These are phyloP conservation scores for Sugiyamaella novakii DNA, from an alignment of 1,139 yeast species.

Conservation along the genomic window DNA sequence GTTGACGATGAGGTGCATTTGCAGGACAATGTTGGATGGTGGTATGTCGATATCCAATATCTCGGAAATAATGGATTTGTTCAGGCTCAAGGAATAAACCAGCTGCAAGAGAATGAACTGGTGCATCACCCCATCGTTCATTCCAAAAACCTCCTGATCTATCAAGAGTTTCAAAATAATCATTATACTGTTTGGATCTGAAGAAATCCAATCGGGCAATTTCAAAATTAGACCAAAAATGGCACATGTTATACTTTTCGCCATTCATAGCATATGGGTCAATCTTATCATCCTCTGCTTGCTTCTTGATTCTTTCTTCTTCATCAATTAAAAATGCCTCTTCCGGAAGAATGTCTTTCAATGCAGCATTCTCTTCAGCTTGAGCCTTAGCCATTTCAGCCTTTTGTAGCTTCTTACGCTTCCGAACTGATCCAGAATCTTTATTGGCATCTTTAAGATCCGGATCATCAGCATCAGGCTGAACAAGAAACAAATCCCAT, in stretches of 20 bases:
- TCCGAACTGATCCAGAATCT: conserved; percentile 32
- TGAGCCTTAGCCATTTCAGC: conserved; percentile 36
- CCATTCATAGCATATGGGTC: conserved; percentile 51
- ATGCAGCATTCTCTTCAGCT: conserved; percentile 23
- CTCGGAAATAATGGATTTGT: conserved; percentile 85
- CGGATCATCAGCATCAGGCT: conserved; percentile 30
- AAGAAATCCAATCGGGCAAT: conserved; percentile 80
- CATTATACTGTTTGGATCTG: conserved; percentile 60
- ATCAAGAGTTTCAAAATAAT: conserved; percentile 69
- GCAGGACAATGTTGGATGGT: conserved; percentile 81
- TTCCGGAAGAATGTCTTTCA: conserved; percentile 28
- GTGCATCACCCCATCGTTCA: conserved; percentile 97
- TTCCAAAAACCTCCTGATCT: conserved; percentile 75
- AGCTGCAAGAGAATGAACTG: conserved; percentile 81
- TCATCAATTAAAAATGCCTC: conserved; percentile 27
- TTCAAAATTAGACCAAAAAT: conserved; percentile 94
- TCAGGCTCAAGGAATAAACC: conserved; percentile 67
- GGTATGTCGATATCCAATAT: conserved; percentile 83
- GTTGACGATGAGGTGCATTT: conserved; percentile 50
- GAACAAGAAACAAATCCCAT: conserved; percentile 43
- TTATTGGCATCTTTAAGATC: conserved; percentile 23
- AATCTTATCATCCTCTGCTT: conserved; percentile 28
- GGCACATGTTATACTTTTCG: conserved; percentile 76
- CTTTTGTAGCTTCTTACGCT: conserved; percentile 33
- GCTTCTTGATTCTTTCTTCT: conserved; percentile 15